Percentiles rank a stretch among this genome's conserved stretches.
Conservation (phyloP, 176 grass and related monocot genomes). For the Typha latifolia region DNA sequence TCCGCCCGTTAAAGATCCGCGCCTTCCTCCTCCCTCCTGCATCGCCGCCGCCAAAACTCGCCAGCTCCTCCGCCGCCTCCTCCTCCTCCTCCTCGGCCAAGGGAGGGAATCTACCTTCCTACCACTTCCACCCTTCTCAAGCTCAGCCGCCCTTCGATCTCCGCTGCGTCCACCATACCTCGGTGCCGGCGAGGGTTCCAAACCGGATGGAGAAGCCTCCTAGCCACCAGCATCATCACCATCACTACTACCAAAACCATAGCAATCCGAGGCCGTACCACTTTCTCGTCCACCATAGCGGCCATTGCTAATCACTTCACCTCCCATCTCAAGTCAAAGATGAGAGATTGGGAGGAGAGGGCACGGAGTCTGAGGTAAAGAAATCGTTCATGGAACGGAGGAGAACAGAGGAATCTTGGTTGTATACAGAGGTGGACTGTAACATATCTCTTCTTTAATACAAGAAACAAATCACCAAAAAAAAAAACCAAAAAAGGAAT, state of each 20-base stretch:
- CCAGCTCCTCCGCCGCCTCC: constrained; percentile 7
- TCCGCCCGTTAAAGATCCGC: constrained; percentile 43
- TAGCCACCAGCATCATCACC: constrained; percentile 6
- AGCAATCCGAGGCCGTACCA: constrained; percentile 1
- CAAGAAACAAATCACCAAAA: neutral
- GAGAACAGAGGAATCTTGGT: neutral
- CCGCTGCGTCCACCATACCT: constrained; percentile 17
- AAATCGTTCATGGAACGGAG: neutral
- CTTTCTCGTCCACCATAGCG: constrained; percentile 34
- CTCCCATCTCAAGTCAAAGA: neutral
- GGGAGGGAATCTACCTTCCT: neutral
- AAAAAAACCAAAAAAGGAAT: neutral
- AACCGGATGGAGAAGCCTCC: constrained; percentile 7
- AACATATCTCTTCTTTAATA: neutral
- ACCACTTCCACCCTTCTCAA: neutral
- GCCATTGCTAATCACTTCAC: constrained; percentile 21
- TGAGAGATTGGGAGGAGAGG: neutral
- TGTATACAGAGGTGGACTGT: neutral
- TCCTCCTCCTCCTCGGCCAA: neutral
- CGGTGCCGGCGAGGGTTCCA: constrained; percentile 9
- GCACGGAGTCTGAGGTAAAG: neutral
- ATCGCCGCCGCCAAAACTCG: neutral
- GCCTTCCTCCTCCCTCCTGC: constrained; percentile 38
- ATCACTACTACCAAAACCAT: constrained; percentile 6
- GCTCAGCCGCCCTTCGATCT: neutral